phyloP scores from a whole-genome alignment of 225 moss, liverwort and hornwort species.

The Polytrichum formosum region DNA sequence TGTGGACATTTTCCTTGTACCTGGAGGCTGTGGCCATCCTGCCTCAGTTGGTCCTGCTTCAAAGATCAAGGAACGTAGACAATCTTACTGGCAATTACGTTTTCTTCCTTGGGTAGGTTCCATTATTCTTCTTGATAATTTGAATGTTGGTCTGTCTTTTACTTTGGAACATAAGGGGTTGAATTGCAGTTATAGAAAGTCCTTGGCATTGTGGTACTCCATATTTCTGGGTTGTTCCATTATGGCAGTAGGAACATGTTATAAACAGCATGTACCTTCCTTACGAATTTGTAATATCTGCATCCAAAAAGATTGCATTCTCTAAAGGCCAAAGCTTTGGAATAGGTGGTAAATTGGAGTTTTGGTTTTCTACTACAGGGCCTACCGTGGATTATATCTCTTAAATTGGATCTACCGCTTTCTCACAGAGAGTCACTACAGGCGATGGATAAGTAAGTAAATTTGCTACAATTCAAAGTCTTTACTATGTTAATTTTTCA shows the following conservation, averaged over 20 bases:
- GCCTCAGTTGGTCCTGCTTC: conserved; percentile 84
- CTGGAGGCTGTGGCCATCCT: conserved; percentile 93
- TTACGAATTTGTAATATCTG: neutral
- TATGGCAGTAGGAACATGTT: neutral
- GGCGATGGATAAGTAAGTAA: conserved; percentile 76
- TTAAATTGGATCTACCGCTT: conserved; percentile 92
- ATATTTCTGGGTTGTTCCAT: neutral
- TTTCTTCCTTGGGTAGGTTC: conserved; percentile 81
- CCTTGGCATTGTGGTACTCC: neutral
- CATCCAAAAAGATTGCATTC: neutral
- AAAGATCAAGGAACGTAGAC: conserved; percentile 86
- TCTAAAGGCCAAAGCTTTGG: neutral
- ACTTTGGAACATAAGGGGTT: no score
- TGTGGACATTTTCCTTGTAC: conserved; percentile 97
- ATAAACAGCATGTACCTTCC: neutral
- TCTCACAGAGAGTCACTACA: conserved; percentile 66
- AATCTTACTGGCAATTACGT: conserved; percentile 94
- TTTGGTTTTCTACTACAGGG: conserved; percentile 28
- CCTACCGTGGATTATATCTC: conserved; percentile 82
- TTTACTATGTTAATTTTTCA: no score
- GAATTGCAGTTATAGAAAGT: no score
- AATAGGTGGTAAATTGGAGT: neutral
- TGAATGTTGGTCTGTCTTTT: neutral
- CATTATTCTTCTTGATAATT: neutral
- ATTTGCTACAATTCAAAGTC: no score